Evolutionary conservation across 139 green algal genomes (phyloP).

Genomic region (Chlamydomonas sphaeroides): DNA sequence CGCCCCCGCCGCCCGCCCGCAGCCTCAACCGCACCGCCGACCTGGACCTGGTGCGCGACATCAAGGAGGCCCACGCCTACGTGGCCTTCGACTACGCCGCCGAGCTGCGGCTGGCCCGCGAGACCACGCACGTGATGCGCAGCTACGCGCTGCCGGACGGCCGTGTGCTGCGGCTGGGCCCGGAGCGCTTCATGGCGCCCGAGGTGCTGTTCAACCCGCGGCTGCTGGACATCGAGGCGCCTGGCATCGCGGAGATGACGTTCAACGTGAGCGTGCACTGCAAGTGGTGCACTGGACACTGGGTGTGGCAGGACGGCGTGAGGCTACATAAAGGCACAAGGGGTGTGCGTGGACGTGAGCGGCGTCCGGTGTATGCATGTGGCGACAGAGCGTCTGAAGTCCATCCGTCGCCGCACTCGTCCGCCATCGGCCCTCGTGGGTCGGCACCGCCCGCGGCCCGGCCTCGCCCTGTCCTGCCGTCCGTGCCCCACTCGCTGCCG

Average conservation of each 20-base stretch:
- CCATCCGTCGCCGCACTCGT: too few relatives aligned
- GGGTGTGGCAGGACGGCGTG: too few relatives aligned
- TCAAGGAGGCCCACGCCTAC: constrained; percentile 88
- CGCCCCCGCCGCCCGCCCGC: too few relatives aligned
- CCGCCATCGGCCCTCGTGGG: too few relatives aligned
- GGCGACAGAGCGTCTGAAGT: too few relatives aligned
- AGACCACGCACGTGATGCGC: constrained; percentile 79
- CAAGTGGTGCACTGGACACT: too few relatives aligned
- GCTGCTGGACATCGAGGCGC: constrained; percentile 75
- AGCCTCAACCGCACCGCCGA: constrained; percentile 74
- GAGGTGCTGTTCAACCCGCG: constrained; percentile 75
- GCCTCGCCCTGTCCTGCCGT: too few relatives aligned
- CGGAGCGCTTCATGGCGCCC: constrained; percentile 83
- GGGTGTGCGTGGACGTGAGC: too few relatives aligned
- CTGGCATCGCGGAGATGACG: constrained; percentile 73
- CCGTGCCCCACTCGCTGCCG: background rate
- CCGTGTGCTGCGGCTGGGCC: constrained; percentile 70
- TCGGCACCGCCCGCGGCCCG: too few relatives aligned
- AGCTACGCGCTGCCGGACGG: constrained; percentile 86
- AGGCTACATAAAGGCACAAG: too few relatives aligned
- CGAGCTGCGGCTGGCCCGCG: constrained; percentile 73
- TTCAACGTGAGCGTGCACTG: too few relatives aligned
- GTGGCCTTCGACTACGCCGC: constrained; percentile 68
- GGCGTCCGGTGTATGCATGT: too few relatives aligned
- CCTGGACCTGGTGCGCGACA: constrained; percentile 70